Percentiles rank a stretch among this genome's conserved stretches.
Evolutionary conservation across 148 eudicot species (phyloP).

Genomic region (Gaultheria prostrata): DNA sequence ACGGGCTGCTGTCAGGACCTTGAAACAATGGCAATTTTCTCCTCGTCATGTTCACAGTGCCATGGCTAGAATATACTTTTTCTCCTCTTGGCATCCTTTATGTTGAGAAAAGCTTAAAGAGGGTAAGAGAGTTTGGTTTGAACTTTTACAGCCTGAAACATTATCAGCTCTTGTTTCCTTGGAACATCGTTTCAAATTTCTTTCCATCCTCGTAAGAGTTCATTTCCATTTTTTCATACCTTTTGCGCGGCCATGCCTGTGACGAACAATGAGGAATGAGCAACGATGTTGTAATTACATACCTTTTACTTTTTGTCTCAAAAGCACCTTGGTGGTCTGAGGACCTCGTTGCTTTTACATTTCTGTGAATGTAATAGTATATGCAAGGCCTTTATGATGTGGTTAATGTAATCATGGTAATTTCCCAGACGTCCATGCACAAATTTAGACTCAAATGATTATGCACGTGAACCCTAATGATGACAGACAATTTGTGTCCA

Average conservation of each 20-base stretch:
- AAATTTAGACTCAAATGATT: too few relatives aligned
- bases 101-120: background rate
- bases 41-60: background rate
- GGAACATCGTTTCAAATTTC: background rate
- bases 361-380: background rate
- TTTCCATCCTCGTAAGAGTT: background rate
- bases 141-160: background rate
- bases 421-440: too few relatives aligned
- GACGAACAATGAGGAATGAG: background rate
- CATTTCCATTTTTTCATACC: background rate
- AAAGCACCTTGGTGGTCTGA: background rate
- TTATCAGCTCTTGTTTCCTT: conserved; percentile 1
- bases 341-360: background rate
- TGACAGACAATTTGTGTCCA: too few relatives aligned
- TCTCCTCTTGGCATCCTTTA: background rate
- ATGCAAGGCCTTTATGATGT: background rate
- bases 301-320: background rate
- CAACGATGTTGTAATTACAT: background rate
- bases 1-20: background rate
- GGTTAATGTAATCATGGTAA: background rate
- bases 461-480: too few relatives aligned
- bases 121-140: background rate
- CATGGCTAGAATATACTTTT: background rate
- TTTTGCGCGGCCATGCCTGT: background rate
- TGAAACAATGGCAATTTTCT: background rate